These are phyloP conservation scores for Pestalotiopsis sp. DNA, from an alignment of 2,329 filamentous ascomycete genomes.

Conservation along the genomic window DNA sequence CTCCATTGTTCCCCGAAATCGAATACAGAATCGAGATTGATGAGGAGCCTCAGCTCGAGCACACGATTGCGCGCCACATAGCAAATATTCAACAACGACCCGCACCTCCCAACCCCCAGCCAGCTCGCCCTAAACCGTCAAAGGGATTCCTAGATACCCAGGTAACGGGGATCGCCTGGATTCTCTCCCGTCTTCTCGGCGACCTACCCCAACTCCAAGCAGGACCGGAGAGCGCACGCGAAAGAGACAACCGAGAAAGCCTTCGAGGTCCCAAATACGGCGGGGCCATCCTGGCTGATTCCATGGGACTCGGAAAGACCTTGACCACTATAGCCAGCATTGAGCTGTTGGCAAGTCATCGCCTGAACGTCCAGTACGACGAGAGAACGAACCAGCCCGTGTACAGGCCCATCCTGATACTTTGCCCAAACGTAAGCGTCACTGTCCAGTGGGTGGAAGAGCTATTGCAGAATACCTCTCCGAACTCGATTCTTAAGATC, in stretches of 20 bases:
- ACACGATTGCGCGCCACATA: too few species aligned
- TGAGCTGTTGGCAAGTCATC: conserved; percentile 7
- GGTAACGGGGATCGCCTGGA: conserved; percentile 32
- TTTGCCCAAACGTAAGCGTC: conserved; percentile 26
- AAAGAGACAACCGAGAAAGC: background rate
- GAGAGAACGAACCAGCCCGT: conserved; percentile 8
- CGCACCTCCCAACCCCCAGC: background rate
- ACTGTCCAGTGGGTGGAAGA: conserved; percentile 29
- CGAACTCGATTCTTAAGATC: conserved; percentile 15
- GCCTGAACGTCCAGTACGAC: background rate
- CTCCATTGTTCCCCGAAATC: conserved; percentile 24
- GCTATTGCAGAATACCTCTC: conserved; percentile 18
- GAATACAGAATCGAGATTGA: conserved; percentile 11
- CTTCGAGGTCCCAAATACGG: conserved; percentile 3
- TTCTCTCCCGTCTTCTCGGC: conserved; percentile 29
- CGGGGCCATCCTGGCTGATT: conserved; percentile 7
- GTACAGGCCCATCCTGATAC: conserved; percentile 26
- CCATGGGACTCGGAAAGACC: conserved; percentile 14
- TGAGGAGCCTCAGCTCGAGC: too few species aligned
- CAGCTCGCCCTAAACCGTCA: background rate
- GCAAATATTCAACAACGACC: too few species aligned
- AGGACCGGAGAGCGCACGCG: background rate
- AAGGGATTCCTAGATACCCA: conserved; percentile 29
- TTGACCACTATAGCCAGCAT: background rate
- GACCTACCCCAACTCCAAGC: conserved; percentile 20